phyloP scores from a whole-genome alignment of 441 rosid genomes.

The Brassica balearica region DNA sequence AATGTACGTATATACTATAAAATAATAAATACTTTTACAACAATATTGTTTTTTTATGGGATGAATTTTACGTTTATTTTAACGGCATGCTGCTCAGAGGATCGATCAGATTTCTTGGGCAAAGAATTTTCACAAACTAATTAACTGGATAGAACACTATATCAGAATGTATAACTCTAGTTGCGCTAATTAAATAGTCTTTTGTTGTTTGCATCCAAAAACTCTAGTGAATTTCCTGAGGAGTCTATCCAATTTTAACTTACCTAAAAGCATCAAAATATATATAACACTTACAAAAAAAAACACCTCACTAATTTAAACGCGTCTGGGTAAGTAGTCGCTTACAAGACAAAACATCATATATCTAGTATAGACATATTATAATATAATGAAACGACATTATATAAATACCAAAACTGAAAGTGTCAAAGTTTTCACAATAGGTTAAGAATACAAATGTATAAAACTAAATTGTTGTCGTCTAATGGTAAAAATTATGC shows the following conservation, averaged over 20 bases:
- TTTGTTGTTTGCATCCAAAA: background rate
- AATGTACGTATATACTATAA: background rate
- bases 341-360: background rate
- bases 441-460: background rate
- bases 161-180: background rate
- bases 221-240: background rate
- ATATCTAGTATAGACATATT: background rate
- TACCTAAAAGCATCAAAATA: background rate
- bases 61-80: background rate
- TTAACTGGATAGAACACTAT: background rate
- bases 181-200: too few species aligned
- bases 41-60: constrained; percentile 11
- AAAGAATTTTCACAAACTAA: background rate
- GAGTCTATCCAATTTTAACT: background rate
- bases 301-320: background rate
- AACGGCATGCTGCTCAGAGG: constrained; percentile 3
- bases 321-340: background rate
- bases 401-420: background rate
- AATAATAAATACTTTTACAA: background rate
- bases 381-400: background rate
- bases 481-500: background rate
- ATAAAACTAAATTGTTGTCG: background rate
- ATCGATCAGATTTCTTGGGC: background rate
- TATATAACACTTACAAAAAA: background rate
- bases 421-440: background rate